A percentile compares a stretch with the other conserved stretches of the same genome.
Conservation (phyloP, 140 eudicot species). For the Artemisia princeps region DNA sequence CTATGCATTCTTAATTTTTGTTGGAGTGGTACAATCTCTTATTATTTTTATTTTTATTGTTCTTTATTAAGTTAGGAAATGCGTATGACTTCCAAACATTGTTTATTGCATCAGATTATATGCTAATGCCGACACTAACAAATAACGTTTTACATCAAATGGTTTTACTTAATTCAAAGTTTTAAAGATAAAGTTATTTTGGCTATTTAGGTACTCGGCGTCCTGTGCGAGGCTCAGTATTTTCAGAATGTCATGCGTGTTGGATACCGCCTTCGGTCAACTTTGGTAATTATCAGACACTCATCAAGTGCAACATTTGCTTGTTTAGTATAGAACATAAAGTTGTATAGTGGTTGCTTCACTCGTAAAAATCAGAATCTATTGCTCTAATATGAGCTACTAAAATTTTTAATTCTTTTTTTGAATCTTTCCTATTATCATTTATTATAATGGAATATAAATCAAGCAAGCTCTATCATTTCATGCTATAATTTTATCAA, state of each 20-base stretch:
- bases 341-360: too few species aligned
- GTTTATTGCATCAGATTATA: not conserved
- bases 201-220: conserved; percentile 70
- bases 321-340: not conserved
- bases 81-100: not conserved
- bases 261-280: conserved; percentile 84
- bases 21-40: conserved; percentile 70
- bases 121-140: conserved; percentile 4
- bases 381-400: not conserved
- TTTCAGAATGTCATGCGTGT: conserved; percentile 99
- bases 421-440: not conserved
- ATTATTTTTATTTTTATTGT: conserved; percentile 11
- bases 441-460: not conserved
- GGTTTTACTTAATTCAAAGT: conserved; percentile 2
- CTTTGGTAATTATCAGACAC: conserved; percentile 56
- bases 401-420: not conserved
- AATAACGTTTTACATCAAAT: not conserved
- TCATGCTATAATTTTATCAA: conserved; percentile 9
- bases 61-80: not conserved
- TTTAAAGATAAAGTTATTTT: conserved; percentile 16
- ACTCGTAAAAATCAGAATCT: not conserved
- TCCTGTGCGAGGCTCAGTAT: conserved; percentile 83
- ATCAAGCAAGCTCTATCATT: not conserved
- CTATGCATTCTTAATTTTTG: conserved; percentile 67
- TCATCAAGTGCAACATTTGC: conserved; percentile 8